phyloP scores from a whole-genome alignment of 345 rosid species.

The Streptanthus diversifolius region DNA sequence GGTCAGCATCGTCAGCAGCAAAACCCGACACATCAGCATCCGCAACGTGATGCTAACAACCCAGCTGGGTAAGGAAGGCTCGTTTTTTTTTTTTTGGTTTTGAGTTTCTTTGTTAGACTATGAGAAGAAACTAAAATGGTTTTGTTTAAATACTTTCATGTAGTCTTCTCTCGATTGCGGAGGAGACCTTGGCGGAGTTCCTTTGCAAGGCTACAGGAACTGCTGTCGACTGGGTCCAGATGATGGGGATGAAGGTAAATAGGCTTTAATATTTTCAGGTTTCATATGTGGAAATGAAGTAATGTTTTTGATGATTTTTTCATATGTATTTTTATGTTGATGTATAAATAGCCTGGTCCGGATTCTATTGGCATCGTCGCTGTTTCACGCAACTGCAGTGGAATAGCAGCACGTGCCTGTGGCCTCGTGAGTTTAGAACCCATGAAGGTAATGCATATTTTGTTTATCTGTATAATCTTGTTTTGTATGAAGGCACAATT shows the following conservation, averaged over 20 bases:
- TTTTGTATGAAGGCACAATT: neutral
- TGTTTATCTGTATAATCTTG: neutral
- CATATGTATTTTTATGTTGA: neutral
- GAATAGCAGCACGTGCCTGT: constrained; percentile 99
- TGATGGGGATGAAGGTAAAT: constrained; percentile 99
- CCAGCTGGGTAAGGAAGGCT: constrained; percentile 77
- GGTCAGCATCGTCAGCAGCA: constrained; percentile 97
- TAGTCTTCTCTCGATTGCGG: constrained; percentile 90
- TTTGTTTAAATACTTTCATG: neutral
- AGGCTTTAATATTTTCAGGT: neutral
- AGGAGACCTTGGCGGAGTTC: constrained; percentile 75
- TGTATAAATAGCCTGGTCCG: constrained; percentile 90
- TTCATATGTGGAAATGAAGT: neutral
- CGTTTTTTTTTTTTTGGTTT: neutral
- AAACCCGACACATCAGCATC: constrained; percentile 92
- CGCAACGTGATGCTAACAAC: constrained; percentile 90
- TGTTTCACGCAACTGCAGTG: constrained; percentile 93
- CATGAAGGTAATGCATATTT: constrained; percentile 56
- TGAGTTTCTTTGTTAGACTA: neutral
- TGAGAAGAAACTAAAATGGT: neutral
- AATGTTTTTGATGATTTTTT: neutral
- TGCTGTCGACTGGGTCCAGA: constrained; percentile 99
- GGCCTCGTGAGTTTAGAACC: constrained; percentile 99
- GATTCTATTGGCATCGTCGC: constrained; percentile 99
- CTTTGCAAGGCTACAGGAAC: constrained; percentile 94